phyloP scores from a whole-genome alignment of 1,284 basidiomycete species.

The Ustilago xerochloae region DNA sequence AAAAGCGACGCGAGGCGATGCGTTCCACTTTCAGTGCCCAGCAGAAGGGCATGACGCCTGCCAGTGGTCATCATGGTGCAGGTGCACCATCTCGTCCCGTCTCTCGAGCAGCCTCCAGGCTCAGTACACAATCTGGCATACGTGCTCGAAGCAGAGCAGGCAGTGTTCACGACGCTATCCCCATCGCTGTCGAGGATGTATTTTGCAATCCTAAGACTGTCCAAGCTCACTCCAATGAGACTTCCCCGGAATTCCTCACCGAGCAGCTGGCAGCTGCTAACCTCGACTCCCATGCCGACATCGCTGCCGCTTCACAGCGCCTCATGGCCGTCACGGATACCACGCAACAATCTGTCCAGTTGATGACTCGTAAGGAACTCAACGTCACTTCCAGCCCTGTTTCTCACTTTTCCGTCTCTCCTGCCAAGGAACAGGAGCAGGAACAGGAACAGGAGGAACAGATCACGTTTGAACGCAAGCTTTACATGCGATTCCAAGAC shows the following conservation, averaged over 20 bases:
- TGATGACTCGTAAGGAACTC: constrained; percentile 23
- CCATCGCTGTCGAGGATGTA: constrained; percentile 57
- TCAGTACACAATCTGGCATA: constrained; percentile 47
- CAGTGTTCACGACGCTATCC: constrained; percentile 61
- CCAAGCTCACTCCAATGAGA: constrained; percentile 39
- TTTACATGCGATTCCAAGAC: constrained; percentile 55
- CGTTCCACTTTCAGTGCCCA: constrained; percentile 51
- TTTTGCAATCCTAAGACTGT: constrained; percentile 50
- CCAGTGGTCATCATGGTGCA: constrained; percentile 7
- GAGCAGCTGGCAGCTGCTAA: constrained; percentile 27
- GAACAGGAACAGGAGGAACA: constrained; percentile 7
- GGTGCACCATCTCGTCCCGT: constrained; percentile 18
- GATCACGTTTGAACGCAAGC: constrained; percentile 39
- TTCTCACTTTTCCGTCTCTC: constrained; percentile 14
- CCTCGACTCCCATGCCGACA: constrained; percentile 13
- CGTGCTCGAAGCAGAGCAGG: constrained; percentile 53
- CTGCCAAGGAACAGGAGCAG: constrained; percentile 11
- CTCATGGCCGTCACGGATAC: constrained; percentile 29
- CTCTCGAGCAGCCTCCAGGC: constrained; percentile 45
- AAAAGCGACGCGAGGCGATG: constrained; percentile 50
- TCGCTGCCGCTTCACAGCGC: constrained; percentile 34
- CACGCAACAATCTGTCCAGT: constrained; percentile 8
- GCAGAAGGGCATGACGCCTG: constrained; percentile 49
- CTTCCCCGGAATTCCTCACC: constrained; percentile 31
- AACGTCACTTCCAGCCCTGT: constrained; percentile 22